Conservation (phyloP, 2,329 filamentous ascomycete species). For the Colletotrichum neosansevieriae region DNA sequence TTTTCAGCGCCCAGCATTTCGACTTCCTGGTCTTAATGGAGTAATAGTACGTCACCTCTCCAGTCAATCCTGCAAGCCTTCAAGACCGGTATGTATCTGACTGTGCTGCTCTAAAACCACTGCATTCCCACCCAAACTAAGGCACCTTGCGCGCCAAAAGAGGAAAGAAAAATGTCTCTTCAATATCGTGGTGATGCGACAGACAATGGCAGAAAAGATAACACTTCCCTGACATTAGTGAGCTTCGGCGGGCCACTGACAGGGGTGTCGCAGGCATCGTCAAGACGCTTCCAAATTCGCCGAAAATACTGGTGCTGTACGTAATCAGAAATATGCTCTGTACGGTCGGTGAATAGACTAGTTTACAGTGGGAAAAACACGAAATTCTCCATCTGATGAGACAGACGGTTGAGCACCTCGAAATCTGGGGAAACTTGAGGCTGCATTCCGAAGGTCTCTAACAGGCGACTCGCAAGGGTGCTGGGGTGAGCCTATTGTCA, state of each 20-base stretch:
- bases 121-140: conserved; percentile 76
- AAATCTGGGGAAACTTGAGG: conserved; percentile 76
- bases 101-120: conserved; percentile 80
- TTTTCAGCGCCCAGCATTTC: conserved; percentile 82
- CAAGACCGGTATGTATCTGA: conserved; percentile 82
- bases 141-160: conserved; percentile 82
- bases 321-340: background rate
- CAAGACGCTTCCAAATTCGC: conserved; percentile 76
- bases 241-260: conserved; percentile 62
- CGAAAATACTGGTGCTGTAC: conserved; percentile 82
- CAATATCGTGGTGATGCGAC: conserved; percentile 81
- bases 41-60: conserved; percentile 79
- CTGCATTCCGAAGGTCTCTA: conserved; percentile 54
- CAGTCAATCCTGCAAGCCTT: conserved; percentile 75
- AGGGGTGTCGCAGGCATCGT: conserved; percentile 70
- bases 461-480: too few relatives aligned
- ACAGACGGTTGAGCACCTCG: conserved; percentile 75
- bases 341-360: background rate
- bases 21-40: conserved; percentile 88
- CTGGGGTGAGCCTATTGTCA: too few relatives aligned
- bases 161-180: conserved; percentile 86
- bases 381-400: conserved; percentile 80
- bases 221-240: too few relatives aligned
- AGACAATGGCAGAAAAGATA: too few relatives aligned
- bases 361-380: conserved; percentile 56